Evolutionary conservation across 176 grass and related monocot genomes (phyloP), one percentile per base, ranked within the genome.

Genomic region (Aegilops longissima): DNA sequence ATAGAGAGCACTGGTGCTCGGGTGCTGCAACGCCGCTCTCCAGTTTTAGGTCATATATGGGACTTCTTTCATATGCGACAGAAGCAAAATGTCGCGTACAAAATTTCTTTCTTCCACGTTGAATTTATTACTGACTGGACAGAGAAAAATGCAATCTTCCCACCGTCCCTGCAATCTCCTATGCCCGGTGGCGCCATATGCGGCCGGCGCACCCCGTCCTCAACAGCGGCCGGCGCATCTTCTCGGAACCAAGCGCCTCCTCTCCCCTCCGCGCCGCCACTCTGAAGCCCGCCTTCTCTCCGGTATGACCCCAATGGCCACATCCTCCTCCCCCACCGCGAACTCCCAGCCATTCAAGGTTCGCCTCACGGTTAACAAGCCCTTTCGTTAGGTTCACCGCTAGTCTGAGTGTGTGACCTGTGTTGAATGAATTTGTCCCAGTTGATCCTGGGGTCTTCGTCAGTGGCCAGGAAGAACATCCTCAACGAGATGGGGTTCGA

Each of bases 391-490:
- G 2, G 45, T 35, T 51, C 13, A 30, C 18, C 6, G 18, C 40
- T 24, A 34, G 59, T 61, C 9, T 7, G 8, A 77, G 21, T 71
- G 13, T 18, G 54, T 84, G 59, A 87, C 33, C 12, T 21, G 5
- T 23, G 54, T 6, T 66, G 10, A 12, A 18, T 52, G 44, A 31
- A 11, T 25, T 11, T 44, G 29, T 61, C 68, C 80, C 90, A 98
- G 96, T 68, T 98, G 13, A 98, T 98, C 40, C 84, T 98, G 84
- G 96, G 96, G 24, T 98, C 96, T 2, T 91, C 88, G 12, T 98
- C 96, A 35, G 90, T 98, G 77, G 96, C 96, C 11, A 80, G 96
- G 49, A 93, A 71, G 87, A 71, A 94, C 30, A 95, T 98, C 79
- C 78, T 98, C 44, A 13, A 81, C 61, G 88, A 95, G 88, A 98